Evolutionary conservation across 164 flowering plant genomes (phyloP), one percentile per base, ranked within the genome.

Genomic region (Taxillus chinensis): DNA sequence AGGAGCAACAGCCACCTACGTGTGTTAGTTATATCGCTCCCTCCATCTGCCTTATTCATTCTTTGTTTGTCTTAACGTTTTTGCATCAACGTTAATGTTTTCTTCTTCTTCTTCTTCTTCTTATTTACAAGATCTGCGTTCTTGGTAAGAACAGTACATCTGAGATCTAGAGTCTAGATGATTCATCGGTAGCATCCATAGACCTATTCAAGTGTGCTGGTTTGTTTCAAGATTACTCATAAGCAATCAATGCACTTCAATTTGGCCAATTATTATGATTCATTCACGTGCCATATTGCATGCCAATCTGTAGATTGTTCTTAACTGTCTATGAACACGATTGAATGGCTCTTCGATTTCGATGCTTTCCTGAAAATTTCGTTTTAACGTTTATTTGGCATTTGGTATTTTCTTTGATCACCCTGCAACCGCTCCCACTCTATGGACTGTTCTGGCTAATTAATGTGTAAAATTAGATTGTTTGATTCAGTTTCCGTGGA

Each of bases 1-100:
- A 49, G 48, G 45, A 14, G 51, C 48, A 59, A 61, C 38, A 49
- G 55, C 57, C 53, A 17, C 46, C 15, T 61, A 50, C 14, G 74
- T 67, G 57, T 62, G 69, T 68, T 27, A 27, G 27, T 27, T 27
- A 27, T 27, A 5, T 45, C 45, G 37, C 49, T 2, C 45, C 17
- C 49, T 42, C 3, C 37, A 27, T 12, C 13, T 39, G 9, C 1
- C 43, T 48, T 45, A 5, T 38, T 11, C 15, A 0, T 39, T 46
- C 14, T 7, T 5, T 45, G 2, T 52, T 13, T 66, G 57, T 11
- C 61, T 60, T 5, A 8, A 5, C 55, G 2, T 37, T 2, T 12
- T 3, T 27, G 2, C 10, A 43, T 11, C 51, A 48, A 3, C 13
- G 13, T 4, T 14, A 11, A 8, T 48, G 13, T 48, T 11, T 11